Evolutionary conservation across 192 early-diverging fungal genomes (phyloP), one percentile per base, ranked within the genome.

Genomic region (Coemansia sp.): DNA sequence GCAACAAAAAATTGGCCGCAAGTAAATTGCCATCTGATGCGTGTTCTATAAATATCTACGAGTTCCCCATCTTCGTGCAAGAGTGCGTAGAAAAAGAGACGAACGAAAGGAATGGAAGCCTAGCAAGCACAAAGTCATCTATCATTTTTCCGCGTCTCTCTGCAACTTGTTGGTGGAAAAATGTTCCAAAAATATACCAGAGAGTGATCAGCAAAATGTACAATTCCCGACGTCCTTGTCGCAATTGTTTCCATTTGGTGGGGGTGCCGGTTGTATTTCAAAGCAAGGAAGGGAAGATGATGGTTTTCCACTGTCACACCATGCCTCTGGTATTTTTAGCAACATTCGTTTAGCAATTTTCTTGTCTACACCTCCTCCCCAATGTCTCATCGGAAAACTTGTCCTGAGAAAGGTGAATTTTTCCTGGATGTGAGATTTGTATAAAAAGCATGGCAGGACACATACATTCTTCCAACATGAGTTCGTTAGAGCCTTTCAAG

Each of bases 111-210:
- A 11, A 57, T 40, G 19, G 7, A 17, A 17, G 20, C 22, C 45
- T 7, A 15, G 42, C 45, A 48, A 22, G n/a, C n/a, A n/a, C 25
- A 48, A 48, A 48, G 45, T 48, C 45, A 48, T 48, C 14, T 25
- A 41, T 56, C 23, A 36, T 36, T 25, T 57, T 25, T n/a, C 37
- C 56, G 15, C 38, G 10, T 41, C 38, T 41, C 38, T 41, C n/a
- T n/a, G n/a, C n/a, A n/a, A n/a, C n/a, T n/a, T n/a, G n/a, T n/a
- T n/a, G n/a, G n/a, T n/a, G n/a, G n/a, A n/a, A 34, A 34, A 34
- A 34, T 6, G 33, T 34, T 34, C 55, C 30, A 57, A 57, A 57
- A 57, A 57, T 57, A 57, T 17, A 38, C 14, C 25, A 34, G 4
- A 34, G 10, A 34, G 33, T 34, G 33, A 6, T 34, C 10, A 34